Evolutionary conservation across 179 eudicot genomes (phyloP), one percentile per base, ranked within the genome.

Genomic region (Dionaea muscipula): DNA sequence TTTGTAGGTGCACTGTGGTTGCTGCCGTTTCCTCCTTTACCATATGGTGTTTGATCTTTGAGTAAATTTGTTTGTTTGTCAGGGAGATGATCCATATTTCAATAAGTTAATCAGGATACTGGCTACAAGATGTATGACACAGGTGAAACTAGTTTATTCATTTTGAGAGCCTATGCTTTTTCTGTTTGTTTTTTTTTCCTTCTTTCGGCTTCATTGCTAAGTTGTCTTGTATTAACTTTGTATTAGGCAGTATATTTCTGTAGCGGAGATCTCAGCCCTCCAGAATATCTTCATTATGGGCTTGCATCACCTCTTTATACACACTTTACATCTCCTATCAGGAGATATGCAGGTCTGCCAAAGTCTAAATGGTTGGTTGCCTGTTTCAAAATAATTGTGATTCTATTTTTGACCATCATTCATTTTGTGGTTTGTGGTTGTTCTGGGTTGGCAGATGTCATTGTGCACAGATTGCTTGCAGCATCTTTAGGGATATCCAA

Each of bases 51-150:
- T n/a, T 60, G 55, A 60, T 33, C 15, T 48, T 24, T 21, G 3
- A 41, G 50, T 18, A 11, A 69, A 45, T 22, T 57, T 35, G 49
- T 59, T 27, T 59, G 24, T 62, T 51, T 55, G 46, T 50, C 72
- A 91, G 98, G 89, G 96, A 23, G 75, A 71, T 66, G 98, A 91
- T 71, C 96, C 94, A 18, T 87, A 84, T 73, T 91, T 87, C 74
- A 91, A 91, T 63, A 91, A 91, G 75, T 71, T 91, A 61, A 91
- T 91, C 25, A 94, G 98, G 26, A 91, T 91, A 62, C 76, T 91
- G 67, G 94, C 98, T 31, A 91, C 98, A 53, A 70, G 98, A 73
- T 91, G 98, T 78, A 91, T 91, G 98, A 75, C 96, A 50, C 98
- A 88, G 95, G 98, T 84, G 52, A 59, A 52, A 22, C n/a, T 44